Percentiles rank a stretch among this genome's conserved stretches.
Evolutionary conservation across 176 grass and related monocot species (phyloP).

Genomic region (Aegilops bicornis): DNA sequence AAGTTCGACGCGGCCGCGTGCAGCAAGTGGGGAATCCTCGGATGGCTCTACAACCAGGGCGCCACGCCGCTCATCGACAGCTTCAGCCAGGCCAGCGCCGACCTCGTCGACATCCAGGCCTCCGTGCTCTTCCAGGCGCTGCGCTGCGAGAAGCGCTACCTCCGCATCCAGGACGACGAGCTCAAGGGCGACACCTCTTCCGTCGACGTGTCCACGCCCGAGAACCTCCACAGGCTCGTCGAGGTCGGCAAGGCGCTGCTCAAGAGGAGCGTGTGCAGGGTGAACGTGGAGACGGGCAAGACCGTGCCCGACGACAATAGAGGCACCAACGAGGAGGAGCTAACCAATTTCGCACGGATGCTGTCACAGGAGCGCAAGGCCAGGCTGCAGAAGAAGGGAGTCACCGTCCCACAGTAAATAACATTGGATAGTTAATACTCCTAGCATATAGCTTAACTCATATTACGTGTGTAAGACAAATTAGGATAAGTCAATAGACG

Average conservation of each 20-base stretch:
- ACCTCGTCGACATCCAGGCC: constrained; percentile 66
- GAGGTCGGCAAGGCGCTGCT: constrained; percentile 42
- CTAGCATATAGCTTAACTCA: no score
- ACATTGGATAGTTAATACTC: no score
- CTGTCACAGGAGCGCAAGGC: constrained; percentile 27
- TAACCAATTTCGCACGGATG: constrained; percentile 17
- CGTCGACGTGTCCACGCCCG: constrained; percentile 29
- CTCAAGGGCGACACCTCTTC: constrained; percentile 27
- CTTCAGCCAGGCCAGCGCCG: constrained; percentile 58
- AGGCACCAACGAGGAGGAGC: constrained; percentile 55
- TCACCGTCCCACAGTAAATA: not conserved
- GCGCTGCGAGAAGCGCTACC: not conserved
- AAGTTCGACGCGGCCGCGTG: constrained; percentile 20
- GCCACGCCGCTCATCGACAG: constrained; percentile 54
- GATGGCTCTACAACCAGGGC: constrained; percentile 58
- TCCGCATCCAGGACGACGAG: constrained; percentile 59
- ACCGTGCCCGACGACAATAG: not conserved
- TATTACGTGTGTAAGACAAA: no score
- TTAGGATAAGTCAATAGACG: no score
- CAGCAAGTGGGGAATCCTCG: constrained; percentile 54
- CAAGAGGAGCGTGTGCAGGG: constrained; percentile 34
- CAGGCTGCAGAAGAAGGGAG: constrained; percentile 22
- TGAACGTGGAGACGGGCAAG: constrained; percentile 52
- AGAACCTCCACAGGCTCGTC: constrained; percentile 44
- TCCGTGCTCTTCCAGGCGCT: not conserved